Evolutionary conservation across 2,329 filamentous ascomycete genomes (phyloP).

Genomic region (Colletotrichum liriopes): DNA sequence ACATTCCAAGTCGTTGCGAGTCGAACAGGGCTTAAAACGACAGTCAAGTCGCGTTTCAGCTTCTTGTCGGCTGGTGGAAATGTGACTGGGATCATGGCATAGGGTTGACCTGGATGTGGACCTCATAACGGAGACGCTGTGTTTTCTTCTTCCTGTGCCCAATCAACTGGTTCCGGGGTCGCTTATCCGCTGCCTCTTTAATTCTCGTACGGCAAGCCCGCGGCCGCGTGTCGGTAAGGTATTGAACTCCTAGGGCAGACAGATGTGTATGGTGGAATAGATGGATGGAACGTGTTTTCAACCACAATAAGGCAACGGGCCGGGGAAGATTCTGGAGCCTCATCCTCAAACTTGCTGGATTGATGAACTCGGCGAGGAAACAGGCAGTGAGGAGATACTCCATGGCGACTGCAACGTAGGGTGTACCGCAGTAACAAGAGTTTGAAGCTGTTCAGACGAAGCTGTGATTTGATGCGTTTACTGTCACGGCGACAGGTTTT

Average conservation of each 20-base stretch:
- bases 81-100: neutral
- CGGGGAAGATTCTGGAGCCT: neutral
- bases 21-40: neutral
- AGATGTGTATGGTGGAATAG: neutral
- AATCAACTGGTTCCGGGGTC: neutral
- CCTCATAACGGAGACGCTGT: neutral
- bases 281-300: neutral
- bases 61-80: conserved; percentile 34
- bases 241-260: neutral
- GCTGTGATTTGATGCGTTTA: neutral
- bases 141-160: neutral
- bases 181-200: conserved; percentile 1
- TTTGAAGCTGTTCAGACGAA: neutral
- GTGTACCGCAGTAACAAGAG: neutral
- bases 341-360: neutral
- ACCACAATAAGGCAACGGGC: too few species aligned
- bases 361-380: neutral
- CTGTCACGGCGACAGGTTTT: conserved; percentile 1
- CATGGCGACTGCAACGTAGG: neutral
- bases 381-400: neutral
- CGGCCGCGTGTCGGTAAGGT: neutral
- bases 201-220: conserved; percentile 1
- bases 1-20: neutral
- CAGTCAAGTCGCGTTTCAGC: conserved; percentile 24
- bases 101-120: conserved; percentile 10